Evolutionary conservation across 2,329 filamentous ascomycete species (phyloP).

Genomic region (Trichophaea hybrida): DNA sequence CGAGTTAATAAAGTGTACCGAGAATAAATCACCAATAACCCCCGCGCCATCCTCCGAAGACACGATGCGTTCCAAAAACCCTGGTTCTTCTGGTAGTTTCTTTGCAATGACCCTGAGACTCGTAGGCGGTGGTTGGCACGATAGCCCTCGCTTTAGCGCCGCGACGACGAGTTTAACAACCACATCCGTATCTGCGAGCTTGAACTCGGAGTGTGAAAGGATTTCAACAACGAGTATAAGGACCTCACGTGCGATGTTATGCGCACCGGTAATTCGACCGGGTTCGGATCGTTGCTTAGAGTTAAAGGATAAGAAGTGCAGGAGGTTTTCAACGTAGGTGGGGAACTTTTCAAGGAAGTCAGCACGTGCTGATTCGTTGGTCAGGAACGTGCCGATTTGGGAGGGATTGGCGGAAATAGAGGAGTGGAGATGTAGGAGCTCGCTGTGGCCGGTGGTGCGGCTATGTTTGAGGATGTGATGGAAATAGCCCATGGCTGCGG

Average conservation of each 20-base stretch:
- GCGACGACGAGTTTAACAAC: not conserved
- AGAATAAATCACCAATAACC: not conserved
- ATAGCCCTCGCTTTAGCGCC: not conserved
- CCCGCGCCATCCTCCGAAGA: not conserved
- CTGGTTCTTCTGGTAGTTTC: not conserved
- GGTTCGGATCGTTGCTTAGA: not conserved
- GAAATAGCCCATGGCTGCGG: not conserved
- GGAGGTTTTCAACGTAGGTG: not conserved
- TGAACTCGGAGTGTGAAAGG: not conserved
- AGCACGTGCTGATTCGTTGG: not conserved
- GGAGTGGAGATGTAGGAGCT: not conserved
- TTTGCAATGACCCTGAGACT: not conserved
- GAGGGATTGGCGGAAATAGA: not conserved
- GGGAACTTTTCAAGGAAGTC: not conserved
- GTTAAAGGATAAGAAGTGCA: not conserved
- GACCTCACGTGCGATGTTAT: not conserved
- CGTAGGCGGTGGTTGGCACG: not conserved
- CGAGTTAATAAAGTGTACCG: not conserved
- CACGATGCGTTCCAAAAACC: slow-evolving; percentile 9
- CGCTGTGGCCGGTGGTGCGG: not conserved
- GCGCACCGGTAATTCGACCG: not conserved
- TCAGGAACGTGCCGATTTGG: not conserved
- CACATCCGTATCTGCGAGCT: not conserved
- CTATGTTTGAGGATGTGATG: not conserved
- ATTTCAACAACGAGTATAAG: not conserved